Evolutionary conservation across 78 protist genomes (phyloP), one percentile per base, ranked within the genome.

Genomic region (Dictyostelium intermedium): DNA sequence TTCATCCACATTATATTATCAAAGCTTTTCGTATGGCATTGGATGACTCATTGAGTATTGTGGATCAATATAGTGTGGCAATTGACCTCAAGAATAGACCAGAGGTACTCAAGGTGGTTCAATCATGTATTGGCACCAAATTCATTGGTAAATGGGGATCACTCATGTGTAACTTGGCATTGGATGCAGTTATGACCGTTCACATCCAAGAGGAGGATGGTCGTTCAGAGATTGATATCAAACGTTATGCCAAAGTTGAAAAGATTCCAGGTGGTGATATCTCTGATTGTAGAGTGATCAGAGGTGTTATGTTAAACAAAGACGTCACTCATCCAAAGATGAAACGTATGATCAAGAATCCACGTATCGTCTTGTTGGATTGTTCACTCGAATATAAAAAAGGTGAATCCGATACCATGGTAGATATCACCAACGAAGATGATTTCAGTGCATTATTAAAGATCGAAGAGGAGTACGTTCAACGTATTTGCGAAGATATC

Each of bases 201-300:
- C 56, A 78, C 70, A 37, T 93, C 18, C 91, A 70, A 43, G 96
- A 87, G 9, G 82, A 89, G 20, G 99, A 96, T 47, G 69, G 84
- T 47, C 25, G 93, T 37, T 74, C 77, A 27, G 99, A 98, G 82
- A 89, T 99, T 35, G 99, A 99, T 78, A 76, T 99, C 91, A 99
- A 99, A 97, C 85, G 99, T 30, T 99, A 98, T 79, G 99, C 98
- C 20, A 84, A 92, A 85, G 92, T 99, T 11, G 99, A 99, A 91
- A 99, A 99, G 97, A 98, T 99, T 74, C 99, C 99, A 23, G 99
- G 99, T 43, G 99, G 99, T 11, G 97, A 98, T 56, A 82, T 99
- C 41, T 95, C 95, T 27, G 99, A 99, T 47, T 97, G 98, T 35
- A 45, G 69, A 37, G 99, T 99, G 25, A 97, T 99, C 53, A 77